phyloP scores from a whole-genome alignment of 2,329 filamentous ascomycete genomes.

The Colletotrichum tofieldiae region DNA sequence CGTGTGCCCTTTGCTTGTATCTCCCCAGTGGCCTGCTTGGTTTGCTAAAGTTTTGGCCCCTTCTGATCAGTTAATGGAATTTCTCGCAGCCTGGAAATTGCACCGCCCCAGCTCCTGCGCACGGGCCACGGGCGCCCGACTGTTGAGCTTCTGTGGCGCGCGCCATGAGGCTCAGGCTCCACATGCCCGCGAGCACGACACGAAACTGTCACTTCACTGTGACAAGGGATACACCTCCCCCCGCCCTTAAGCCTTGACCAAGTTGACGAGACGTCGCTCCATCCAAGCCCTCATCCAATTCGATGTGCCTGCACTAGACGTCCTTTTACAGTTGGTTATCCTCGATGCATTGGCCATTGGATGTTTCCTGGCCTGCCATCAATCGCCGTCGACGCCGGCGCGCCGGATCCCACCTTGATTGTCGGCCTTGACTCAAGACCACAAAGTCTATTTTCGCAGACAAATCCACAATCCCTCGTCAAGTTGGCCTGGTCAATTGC shows the following conservation, averaged over 20 bases:
- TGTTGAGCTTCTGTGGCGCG: slow-evolving; percentile 34
- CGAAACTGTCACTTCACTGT: slow-evolving; percentile 7
- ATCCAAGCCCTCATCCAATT: not conserved
- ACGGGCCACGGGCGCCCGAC: slow-evolving; percentile 19
- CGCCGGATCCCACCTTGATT: not conserved
- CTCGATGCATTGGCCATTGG: not conserved
- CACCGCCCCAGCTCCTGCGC: slow-evolving; percentile 37
- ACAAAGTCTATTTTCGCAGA: slow-evolving; percentile 36
- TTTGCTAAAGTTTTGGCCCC: slow-evolving; percentile 35
- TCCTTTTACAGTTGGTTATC: not conserved
- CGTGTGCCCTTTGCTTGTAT: slow-evolving; percentile 40
- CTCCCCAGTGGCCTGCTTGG: slow-evolving; percentile 37
- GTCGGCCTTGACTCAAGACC: slow-evolving; percentile 31
- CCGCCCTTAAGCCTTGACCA: slow-evolving; percentile 24
- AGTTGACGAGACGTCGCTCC: slow-evolving; percentile 23
- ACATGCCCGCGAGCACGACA: slow-evolving; percentile 7
- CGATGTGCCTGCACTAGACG: not conserved
- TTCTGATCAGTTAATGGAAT: slow-evolving; percentile 39
- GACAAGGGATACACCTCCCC: slow-evolving; percentile 22
- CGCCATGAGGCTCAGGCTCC: slow-evolving; percentile 18
- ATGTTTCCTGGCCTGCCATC: no score
- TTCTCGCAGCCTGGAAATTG: slow-evolving; percentile 41
- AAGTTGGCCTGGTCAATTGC: not conserved
- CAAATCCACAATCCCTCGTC: slow-evolving; percentile 25
- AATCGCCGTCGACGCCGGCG: slow-evolving; percentile 6